These are phyloP conservation scores for thale cress (Arabidopsis thaliana) DNA, from an alignment of 345 rosid species.

Conservation along the genomic window TAIR10.1 NC_003075.7:17610001-17610500, in stretches of 20 bases:
- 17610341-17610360: conserved; percentile 89
- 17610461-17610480: conserved; percentile 6
- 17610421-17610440: conserved; percentile 43
- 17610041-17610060: not conserved
- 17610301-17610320: conserved; percentile 69
- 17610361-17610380: conserved; percentile 86
- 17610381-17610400: conserved; percentile 91
- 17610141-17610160: conserved; percentile 87
- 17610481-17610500: not conserved
- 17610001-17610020: conserved; percentile 3
- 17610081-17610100: conserved; percentile 75
- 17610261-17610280: conserved; percentile 96
- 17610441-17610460: not conserved
- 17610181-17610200: conserved; percentile 60
- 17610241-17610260: conserved; percentile 92
- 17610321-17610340: conserved; percentile 59
- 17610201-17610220: conserved; percentile 69
- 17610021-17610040: not conserved
- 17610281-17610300: conserved; percentile 70
- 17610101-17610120: conserved; percentile 98
- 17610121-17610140: conserved; percentile 99
- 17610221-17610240: conserved; percentile 66
- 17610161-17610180: conserved; percentile 85
- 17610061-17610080: conserved; percentile 4
- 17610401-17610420: conserved; percentile 99